Conservation (phyloP, 1,139 yeast genomes). For the Blastobotrys proliferans region DNA sequence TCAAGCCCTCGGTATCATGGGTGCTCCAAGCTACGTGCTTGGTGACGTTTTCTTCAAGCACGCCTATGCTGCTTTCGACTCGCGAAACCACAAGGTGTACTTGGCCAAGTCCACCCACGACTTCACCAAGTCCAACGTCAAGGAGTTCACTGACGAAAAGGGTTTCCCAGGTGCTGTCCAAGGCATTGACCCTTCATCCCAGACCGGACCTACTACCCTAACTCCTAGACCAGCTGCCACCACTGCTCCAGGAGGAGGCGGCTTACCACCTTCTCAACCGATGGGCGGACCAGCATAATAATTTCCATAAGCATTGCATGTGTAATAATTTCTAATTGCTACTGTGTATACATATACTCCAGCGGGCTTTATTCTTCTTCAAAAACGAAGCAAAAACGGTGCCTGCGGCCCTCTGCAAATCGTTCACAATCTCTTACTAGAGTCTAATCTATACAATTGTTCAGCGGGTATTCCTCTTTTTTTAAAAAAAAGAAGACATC, state of each 20-base stretch:
- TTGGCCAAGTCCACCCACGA: conserved; percentile 49
- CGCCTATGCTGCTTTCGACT: conserved; percentile 69
- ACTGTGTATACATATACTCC: too few species aligned
- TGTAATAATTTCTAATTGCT: too few species aligned
- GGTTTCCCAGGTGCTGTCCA: conserved; percentile 20
- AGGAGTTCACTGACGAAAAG: conserved; percentile 17
- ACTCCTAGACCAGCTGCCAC: conserved; percentile 16
- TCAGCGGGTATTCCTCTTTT: too few species aligned
- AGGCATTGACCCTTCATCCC: conserved; percentile 11
- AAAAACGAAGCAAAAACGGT: too few species aligned
- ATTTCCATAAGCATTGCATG: too few species aligned
- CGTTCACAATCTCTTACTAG: too few species aligned
- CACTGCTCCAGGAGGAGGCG: conserved; percentile 14
- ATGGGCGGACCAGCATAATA: background rate
- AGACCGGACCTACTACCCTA: conserved; percentile 12
- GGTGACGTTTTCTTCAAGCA: conserved; percentile 72
- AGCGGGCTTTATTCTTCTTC: too few species aligned
- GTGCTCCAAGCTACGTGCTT: conserved; percentile 38
- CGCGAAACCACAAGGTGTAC: conserved; percentile 55
- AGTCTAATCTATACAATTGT: too few species aligned
- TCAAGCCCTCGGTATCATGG: conserved; percentile 30
- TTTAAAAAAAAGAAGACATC: too few species aligned
- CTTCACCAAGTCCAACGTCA: conserved; percentile 15
- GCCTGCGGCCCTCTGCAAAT: too few species aligned
- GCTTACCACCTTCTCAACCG: background rate